Base-by-base conservation (phyloP, 257 asterid genomes). In the Fraxinus excelsior region DNA sequence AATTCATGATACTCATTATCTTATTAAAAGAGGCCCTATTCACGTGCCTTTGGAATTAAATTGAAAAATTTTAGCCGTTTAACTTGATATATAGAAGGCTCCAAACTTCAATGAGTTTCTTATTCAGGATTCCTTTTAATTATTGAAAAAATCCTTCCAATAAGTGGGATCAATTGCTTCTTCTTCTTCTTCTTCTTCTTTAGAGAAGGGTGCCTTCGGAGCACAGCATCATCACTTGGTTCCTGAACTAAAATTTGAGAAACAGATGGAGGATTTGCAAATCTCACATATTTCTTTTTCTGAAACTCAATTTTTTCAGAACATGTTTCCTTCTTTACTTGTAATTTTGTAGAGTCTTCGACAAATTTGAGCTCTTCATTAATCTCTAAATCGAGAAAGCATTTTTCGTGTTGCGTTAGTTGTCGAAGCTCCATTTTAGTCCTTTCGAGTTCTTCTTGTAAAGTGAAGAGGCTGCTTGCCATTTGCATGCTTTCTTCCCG, bases 201-300 rank as follows among this genome's bases (percentile, higher is more conserved):
- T 4, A 88, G 80, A 37, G 97, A 94, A 71, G 96, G 91, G 67
- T 92, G 94, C 74, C 90, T 87, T 68, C 83, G 86, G 28, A 92
- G 82, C 56, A 88, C 82, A 19, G 80, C 85, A 76, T 72, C 82
- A 31, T 67, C 81, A 16, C 23, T 21, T 4, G 74, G 74, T 26
- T 86, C 79, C 2, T 86, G 87, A 70, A 79, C 78, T 4, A 84
- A 13, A 19, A 84, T 86, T 31, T 66, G 87, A 5, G 80, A 66
- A 66, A 83, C 72, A 38, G 86, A 53, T 5, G 90, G 84, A 2
- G 87, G 88, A 46, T 86, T 89, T 3, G 92, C 91, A 60, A 94
- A 92, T 3, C 88, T 88, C 7, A 92, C 96, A 21, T 86, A 92
- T 77, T 88, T 91, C 83, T 89, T 92, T 89, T 83, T 90, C 3